A percentile compares a stretch with the other conserved stretches of the same genome.
These are phyloP conservation scores for Apophysomyces trapeziformis DNA, from an alignment of 371 early-diverging fungal species.

Conservation along the genomic window DNA sequence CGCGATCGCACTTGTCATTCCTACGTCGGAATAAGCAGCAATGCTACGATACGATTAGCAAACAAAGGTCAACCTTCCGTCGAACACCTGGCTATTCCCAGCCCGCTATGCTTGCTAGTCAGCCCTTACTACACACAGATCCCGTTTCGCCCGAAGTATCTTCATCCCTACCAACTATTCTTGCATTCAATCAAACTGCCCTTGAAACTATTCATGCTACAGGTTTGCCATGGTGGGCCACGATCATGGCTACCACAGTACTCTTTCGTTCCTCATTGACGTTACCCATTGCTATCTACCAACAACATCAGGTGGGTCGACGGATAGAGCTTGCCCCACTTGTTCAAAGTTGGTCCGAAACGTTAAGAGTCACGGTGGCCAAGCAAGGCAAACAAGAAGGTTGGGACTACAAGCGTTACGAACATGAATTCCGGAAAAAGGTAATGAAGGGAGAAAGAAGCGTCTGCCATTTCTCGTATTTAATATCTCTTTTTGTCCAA, in stretches of 20 bases:
- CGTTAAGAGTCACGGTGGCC: constrained; percentile 55
- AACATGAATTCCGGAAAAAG: constrained; percentile 53
- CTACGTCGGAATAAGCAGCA: no score
- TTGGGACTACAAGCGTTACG: constrained; percentile 51
- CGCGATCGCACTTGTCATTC: background rate
- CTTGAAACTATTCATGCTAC: constrained; percentile 45
- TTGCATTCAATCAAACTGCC: constrained; percentile 50
- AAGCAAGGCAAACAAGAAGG: constrained; percentile 46
- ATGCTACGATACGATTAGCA: no score
- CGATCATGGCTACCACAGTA: constrained; percentile 66
- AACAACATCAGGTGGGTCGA: constrained; percentile 63
- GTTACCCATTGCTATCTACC: constrained; percentile 76
- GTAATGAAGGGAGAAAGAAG: constrained; percentile 21
- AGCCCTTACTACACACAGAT: background rate
- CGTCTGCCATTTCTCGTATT: background rate
- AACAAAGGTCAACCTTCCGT: background rate
- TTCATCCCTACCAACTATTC: constrained; percentile 30
- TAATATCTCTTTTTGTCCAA: background rate
- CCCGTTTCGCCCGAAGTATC: constrained; percentile 7
- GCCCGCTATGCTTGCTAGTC: background rate
- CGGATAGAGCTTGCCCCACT: constrained; percentile 66
- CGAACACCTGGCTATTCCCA: background rate
- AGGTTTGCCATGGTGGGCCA: constrained; percentile 74
- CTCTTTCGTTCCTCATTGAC: constrained; percentile 66
- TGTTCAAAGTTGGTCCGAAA: constrained; percentile 67